Conservation (phyloP, 805 yeast species). For the Ogataea neopini region DNA sequence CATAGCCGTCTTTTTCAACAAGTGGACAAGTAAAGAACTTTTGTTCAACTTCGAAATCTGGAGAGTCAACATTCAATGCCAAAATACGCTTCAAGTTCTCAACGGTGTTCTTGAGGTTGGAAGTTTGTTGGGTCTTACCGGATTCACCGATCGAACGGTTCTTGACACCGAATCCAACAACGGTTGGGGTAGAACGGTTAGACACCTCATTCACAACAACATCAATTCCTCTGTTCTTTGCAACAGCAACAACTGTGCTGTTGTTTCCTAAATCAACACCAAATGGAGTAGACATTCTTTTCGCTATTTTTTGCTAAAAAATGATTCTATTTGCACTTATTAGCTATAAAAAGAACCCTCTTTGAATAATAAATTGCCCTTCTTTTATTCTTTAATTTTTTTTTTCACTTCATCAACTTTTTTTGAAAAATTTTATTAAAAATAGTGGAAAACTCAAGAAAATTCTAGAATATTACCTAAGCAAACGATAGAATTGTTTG, state of each 20-base stretch:
- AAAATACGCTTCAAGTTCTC: constrained; percentile 91
- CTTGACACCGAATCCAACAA: constrained; percentile 87
- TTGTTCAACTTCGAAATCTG: constrained; percentile 75
- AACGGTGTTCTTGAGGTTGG: constrained; percentile 95
- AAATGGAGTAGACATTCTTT: constrained; percentile 82
- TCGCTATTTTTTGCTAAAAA: constrained; percentile 4
- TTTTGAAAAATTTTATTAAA: constrained; percentile 19
- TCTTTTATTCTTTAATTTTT: constrained; percentile 9
- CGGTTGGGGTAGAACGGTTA: constrained; percentile 90
- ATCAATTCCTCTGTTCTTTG: constrained; percentile 98
- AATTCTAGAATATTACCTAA: constrained; percentile 19
- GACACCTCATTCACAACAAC: constrained; percentile 98
- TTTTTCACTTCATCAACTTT: constrained; percentile 1
- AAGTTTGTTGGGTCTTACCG: constrained; percentile 95
- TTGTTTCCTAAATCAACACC: constrained; percentile 98
- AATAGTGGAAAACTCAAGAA: constrained; percentile 17
- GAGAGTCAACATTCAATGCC: constrained; percentile 73
- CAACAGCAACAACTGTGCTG: constrained; percentile 93
- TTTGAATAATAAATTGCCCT: constrained; percentile 7
- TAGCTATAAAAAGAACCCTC: neutral
- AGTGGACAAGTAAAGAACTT: constrained; percentile 73
- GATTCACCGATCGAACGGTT: constrained; percentile 93
- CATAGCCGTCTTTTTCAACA: constrained; percentile 68
- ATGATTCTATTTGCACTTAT: neutral
- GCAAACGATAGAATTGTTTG: constrained; percentile 44